These are phyloP conservation scores for Cicer cuneatum DNA, from an alignment of 306 rosid genomes.

Conservation along the genomic window DNA sequence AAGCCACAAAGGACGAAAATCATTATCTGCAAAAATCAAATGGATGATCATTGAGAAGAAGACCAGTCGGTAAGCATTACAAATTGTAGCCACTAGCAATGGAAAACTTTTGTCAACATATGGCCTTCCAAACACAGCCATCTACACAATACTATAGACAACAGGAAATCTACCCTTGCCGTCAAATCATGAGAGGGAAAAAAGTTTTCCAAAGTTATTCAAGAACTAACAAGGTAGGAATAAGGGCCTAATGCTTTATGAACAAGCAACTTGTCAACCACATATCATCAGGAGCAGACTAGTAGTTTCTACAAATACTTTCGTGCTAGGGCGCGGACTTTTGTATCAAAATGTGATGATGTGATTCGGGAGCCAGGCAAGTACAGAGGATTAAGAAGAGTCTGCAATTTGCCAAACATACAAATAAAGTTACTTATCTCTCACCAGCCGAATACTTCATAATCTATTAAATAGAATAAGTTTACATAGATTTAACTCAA, in stretches of 20 bases:
- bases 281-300: constrained; percentile 23
- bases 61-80: constrained; percentile 5
- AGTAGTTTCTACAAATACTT: constrained; percentile 66
- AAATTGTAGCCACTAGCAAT: constrained; percentile 37
- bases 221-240: constrained; percentile 25
- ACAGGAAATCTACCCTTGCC: constrained; percentile 27
- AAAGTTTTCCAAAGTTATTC: constrained; percentile 10
- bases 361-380: constrained; percentile 94
- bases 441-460: constrained; percentile 11
- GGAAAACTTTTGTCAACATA: constrained; percentile 29
- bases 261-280: constrained; percentile 30
- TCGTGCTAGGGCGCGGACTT: constrained; percentile 92
- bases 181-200: constrained; percentile 15
- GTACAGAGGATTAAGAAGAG: constrained; percentile 86
- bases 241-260: constrained; percentile 7
- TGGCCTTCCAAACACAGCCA: constrained; percentile 28
- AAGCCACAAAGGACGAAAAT: neutral
- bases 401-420: constrained; percentile 63
- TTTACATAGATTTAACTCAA: constrained; percentile 13
- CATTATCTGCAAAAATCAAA: constrained; percentile 11
- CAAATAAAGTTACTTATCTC: neutral
- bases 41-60: constrained; percentile 29
- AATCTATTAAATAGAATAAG: constrained; percentile 27
- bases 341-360: constrained; percentile 93
- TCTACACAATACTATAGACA: constrained; percentile 39